Percentiles rank a stretch among this genome's conserved stretches.
Evolutionary conservation across 352 stramenopile genomes (phyloP).

Genomic region (Phytophthora meadii): DNA sequence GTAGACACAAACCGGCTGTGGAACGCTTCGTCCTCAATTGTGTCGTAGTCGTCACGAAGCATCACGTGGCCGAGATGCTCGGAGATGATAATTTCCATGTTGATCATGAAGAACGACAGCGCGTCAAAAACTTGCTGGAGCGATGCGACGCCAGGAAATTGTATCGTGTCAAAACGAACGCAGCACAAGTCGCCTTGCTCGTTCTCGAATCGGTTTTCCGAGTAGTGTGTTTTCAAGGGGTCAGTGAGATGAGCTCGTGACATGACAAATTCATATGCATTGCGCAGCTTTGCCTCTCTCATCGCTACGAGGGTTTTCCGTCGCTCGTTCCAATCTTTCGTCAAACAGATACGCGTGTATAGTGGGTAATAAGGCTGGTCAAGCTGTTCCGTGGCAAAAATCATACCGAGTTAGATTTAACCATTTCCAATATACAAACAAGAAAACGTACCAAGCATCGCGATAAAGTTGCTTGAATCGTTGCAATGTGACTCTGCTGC

Average conservation of each 20-base stretch:
- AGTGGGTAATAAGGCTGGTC: conserved; percentile 32
- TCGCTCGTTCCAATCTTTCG: conserved; percentile 30
- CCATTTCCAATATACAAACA: not conserved
- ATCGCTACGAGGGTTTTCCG: conserved; percentile 23
- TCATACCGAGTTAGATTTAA: conserved; percentile 1
- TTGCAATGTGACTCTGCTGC: conserved; percentile 27
- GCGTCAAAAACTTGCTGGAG: conserved; percentile 46
- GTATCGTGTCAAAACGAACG: conserved; percentile 41
- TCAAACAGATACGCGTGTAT: conserved; percentile 35
- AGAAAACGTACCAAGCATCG: conserved; percentile 15
- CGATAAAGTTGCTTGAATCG: conserved; percentile 24
- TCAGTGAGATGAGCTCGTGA: conserved; percentile 15
- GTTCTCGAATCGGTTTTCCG: conserved; percentile 39
- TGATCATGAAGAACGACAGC: conserved; percentile 35
- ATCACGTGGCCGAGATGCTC: conserved; percentile 44
- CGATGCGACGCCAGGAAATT: conserved; percentile 30
- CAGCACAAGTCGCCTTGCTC: conserved; percentile 36
- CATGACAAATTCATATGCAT: conserved; percentile 36
- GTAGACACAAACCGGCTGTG: conserved; percentile 39
- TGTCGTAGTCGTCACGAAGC: conserved; percentile 47
- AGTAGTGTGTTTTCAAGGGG: conserved; percentile 21
- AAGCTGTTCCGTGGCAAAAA: conserved; percentile 6
- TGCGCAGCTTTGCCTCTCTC: conserved; percentile 22
- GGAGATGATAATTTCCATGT: conserved; percentile 53
- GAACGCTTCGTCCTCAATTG: conserved; percentile 27